Base-by-base conservation (phyloP, 495 filamentous ascomycete genomes). In the Xylaria telfairii region DNA sequence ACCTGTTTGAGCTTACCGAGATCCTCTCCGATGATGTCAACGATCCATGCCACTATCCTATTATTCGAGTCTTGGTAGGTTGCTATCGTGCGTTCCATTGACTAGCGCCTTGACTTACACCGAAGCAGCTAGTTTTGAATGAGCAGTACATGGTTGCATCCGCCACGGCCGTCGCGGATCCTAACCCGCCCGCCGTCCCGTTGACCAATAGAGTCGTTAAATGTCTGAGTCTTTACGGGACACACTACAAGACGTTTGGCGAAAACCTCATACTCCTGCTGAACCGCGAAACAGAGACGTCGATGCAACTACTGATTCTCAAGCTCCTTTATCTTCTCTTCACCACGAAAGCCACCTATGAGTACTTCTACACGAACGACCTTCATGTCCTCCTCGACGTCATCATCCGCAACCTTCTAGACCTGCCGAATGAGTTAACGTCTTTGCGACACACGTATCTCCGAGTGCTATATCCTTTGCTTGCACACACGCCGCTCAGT, bases 331-430 rank as follows among this genome's bases (percentile, higher is more conserved):
- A 97, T 80, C 89, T 99, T 49, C 87, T 98, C 12, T 98, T 98
- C 81, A 97, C 94, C 12, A 98, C 93, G 15, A 87, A 89, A 4
- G 88, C 92, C 34, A 99, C 96, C 1, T 92, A 94, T 79, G 96
- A 99, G 79, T 99, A 98, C 80, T 99, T 99, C 80, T 99, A 97
- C 76, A 97, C 93, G 24, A 99, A 99, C 79, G 96, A 99, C 76
- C 86, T 99, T 9, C 92, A 93, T 51, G 96, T 99, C 15, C 88
- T 99, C 17, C 88, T 98, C 49, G 96, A 99, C 75, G 95, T 99
- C 75, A 92, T 98, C 65, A 93, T 99, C 67, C 94, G 96, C 44
- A 99, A 99, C 73, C 85, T 99, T 15, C 88, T 98, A 46, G 96
- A 99, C 78, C 86, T 99, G 6, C 95, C 95, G 0, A 90, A 92